Base-by-base conservation (phyloP, 768 basidiomycete genomes). In the Pholiota conissans region DNA sequence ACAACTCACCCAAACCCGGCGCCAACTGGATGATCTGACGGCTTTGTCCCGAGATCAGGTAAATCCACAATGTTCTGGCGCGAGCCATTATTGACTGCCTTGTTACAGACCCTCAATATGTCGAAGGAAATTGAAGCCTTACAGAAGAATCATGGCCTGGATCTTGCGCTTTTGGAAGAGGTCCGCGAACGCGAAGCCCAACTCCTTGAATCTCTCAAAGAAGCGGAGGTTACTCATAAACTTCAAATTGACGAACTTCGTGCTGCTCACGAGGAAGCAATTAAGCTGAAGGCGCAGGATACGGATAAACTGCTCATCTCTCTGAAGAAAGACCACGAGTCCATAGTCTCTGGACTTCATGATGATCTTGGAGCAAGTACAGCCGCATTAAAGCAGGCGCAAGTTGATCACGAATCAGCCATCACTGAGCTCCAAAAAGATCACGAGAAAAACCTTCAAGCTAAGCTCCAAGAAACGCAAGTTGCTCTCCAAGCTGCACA, bases 21-120 rank as follows among this genome's bases (percentile, higher is more conserved):
- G 90, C 39, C 89, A 93, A 67, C 84, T 93, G 49, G 92, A 95
- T 56, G 91, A 90, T 51, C 77, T 98, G 18, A 86, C 83, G 6
- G 83, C 87, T 6, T 79, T 95, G 40, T 91, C 91, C 13, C 81
- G 90, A 55, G 89, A 96, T 66, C 94, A 95, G 82, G 93, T 93
- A 64, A 49, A 74, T 68, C 55, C 48, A n/a, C 51, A 27, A 18
- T 27, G n/a, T 27, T 20, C 32, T 40, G 11, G 45, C 26, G 30
- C 14, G 28, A 46, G 51, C 61, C 9, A 64, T n/a, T 5, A 24
- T 40, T 51, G 9, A n/a, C 7, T 7, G n/a, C 26, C 26, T 32
- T 7, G 57, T 48, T 56, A 16, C 58, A 94, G 91, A 80, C 90
- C 10, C 69, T 87, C 52, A 96, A 96, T 67, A 91, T 96, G 87